A percentile compares a stretch with the other conserved stretches of the same genome.
phyloP scores from a whole-genome alignment of 495 filamentous ascomycete genomes.

The Lineolata rhizophorae region DNA sequence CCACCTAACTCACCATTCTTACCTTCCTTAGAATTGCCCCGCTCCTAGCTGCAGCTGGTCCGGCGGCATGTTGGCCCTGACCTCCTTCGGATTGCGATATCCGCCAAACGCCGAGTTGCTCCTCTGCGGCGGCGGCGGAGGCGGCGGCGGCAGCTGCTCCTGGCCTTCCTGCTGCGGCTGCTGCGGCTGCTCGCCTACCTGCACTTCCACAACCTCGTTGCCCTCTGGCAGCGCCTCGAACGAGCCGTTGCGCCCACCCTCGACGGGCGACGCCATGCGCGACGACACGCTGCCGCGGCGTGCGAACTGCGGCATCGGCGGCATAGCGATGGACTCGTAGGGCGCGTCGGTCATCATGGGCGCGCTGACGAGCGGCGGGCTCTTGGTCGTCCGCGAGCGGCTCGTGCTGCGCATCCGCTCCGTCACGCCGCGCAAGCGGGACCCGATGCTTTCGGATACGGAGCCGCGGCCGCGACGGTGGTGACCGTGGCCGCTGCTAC shows the following conservation, averaged over 20 bases:
- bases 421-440: conserved; percentile 15
- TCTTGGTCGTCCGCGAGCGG: conserved; percentile 17
- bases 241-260: background rate
- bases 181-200: background rate
- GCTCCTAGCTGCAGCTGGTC: conserved; percentile 15
- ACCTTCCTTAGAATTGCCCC: too few relatives aligned
- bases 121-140: too few relatives aligned
- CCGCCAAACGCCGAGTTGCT: conserved; percentile 10
- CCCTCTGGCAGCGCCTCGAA: background rate
- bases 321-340: background rate
- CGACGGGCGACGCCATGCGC: background rate
- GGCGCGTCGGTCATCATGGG: conserved; percentile 7
- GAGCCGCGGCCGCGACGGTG: conserved; percentile 18
- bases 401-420: conserved; percentile 20
- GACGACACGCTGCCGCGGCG: background rate
- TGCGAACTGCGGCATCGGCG: background rate
- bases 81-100: conserved; percentile 20
- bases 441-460: conserved; percentile 18
- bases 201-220: background rate
- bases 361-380: conserved; percentile 14
- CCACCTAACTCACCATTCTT: too few relatives aligned
- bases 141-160: background rate
- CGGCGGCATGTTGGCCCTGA: conserved; percentile 22
- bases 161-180: background rate
- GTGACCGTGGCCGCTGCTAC: conserved; percentile 10